Conservation (phyloP, 169 alveolate genomes). For the Plasmodium knowlesi region DNA sequence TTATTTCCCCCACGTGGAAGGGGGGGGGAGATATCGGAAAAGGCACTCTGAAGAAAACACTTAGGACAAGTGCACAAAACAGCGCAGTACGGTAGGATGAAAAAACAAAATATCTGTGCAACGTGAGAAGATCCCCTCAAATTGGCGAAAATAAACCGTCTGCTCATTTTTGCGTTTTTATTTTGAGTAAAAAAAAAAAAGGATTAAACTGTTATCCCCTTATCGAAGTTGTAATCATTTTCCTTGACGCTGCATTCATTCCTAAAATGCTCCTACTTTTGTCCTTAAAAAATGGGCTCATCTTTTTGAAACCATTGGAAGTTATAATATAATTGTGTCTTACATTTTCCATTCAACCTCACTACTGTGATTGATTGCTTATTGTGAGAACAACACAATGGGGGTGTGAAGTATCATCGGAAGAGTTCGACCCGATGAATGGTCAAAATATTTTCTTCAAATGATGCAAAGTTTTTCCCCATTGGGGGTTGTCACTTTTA, state of each 20-base stretch:
- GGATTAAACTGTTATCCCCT: background rate
- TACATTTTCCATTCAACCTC: background rate
- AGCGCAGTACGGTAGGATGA: background rate
- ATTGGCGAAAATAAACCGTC: background rate
- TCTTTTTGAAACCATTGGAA: background rate
- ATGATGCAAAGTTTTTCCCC: background rate
- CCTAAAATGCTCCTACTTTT: background rate
- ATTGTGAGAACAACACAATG: background rate
- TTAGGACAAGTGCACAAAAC: background rate
- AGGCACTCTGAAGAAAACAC: background rate
- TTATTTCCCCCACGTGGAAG: background rate
- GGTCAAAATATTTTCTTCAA: background rate
- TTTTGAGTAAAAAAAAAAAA: background rate
- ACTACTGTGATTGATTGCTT: background rate
- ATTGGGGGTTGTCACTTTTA: background rate
- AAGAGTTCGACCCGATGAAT: background rate
- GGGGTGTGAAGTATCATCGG: background rate
- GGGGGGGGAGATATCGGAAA: background rate
- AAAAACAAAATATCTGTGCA: background rate
- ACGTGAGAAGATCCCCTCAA: background rate
- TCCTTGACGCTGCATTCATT: background rate
- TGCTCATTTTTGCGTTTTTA: background rate
- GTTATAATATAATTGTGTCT: background rate
- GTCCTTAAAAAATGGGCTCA: background rate
- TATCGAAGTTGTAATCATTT: background rate